Evolutionary conservation across 1,284 basidiomycete genomes (phyloP), one percentile per base, ranked within the genome.

Genomic region (Leccinum griseonigrum): DNA sequence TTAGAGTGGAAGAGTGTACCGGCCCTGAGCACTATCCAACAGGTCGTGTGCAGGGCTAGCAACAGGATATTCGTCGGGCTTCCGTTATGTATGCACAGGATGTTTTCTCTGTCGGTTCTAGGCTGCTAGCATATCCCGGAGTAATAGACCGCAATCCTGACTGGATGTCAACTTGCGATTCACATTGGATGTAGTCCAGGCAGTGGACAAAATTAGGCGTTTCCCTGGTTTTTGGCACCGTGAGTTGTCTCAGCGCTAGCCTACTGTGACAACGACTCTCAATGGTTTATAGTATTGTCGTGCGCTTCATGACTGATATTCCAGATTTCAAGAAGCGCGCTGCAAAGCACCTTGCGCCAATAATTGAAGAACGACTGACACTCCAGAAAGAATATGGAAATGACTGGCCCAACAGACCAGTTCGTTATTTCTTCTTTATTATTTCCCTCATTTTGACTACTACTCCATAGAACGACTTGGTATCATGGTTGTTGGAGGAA

Each of bases 401-500:
- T 3, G 70, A 76, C 50, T 80, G 75, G 74, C 59, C 71, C 4
- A 76, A 74, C 26, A 77, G 74, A 64, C 76, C 78, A 32, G 78
- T 78, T 60, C 2, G 73, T 68, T 11, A 1, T 11, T 31, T 34
- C 16, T 18, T 11, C 40, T 1, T 43, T 16, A 26, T 9, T 3
- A 9, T 28, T 38, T 2, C 10, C 3, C 18, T 31, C 78, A 77
- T 61, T 56, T 18, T 29, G 29, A 48, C 10, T 31, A 13, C 18
- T n/a, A 22, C 40, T 14, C 26, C 26, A 16, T 6, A 60, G 60
- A 46, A 59, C 11, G 60, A 60, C 6, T 1, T 77, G 50, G 63
- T 84, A 13, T 72, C 71, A 58, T 83, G 81, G 81, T 60, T 82
- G 14, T 69, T 83, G 61, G 77, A 82, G 22, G 72, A 69, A 8